Evolutionary conservation across 257 asterid species (phyloP).

Genomic region (Lavandula angustifolia): DNA sequence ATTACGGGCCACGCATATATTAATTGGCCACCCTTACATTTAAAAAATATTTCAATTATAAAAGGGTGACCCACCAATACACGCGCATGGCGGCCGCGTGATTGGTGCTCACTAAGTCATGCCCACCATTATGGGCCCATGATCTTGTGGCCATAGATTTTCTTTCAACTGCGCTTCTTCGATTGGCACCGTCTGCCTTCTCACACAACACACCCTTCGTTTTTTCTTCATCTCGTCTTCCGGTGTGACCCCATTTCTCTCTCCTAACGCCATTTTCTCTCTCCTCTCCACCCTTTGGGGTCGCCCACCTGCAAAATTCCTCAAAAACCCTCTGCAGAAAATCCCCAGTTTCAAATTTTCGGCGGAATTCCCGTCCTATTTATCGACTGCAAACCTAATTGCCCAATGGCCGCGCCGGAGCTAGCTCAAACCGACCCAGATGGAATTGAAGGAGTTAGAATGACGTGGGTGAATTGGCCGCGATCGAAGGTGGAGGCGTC

Average conservation of each 20-base stretch:
- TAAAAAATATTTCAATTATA: no score
- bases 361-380: constrained; percentile 25
- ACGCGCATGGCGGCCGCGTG: no score
- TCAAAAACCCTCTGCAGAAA: constrained; percentile 30
- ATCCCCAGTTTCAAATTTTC: constrained; percentile 16
- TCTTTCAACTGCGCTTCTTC: no score
- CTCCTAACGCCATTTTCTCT: constrained; percentile 10
- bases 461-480: constrained; percentile 96
- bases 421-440: constrained; percentile 81
- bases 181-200: constrained; percentile 17
- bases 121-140: no score
- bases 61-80: no score
- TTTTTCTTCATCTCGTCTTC: constrained; percentile 18
- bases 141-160: no score
- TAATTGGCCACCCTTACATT: no score
- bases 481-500: constrained; percentile 90
- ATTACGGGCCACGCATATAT: no score
- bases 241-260: constrained; percentile 19
- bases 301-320: constrained; percentile 36
- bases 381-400: constrained; percentile 11
- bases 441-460: constrained; percentile 90
- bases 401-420: constrained; percentile 74
- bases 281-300: constrained; percentile 25
- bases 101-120: no score
- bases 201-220: constrained; percentile 27